Percentiles rank a stretch among this genome's conserved stretches.
Evolutionary conservation across 345 rosid species (phyloP).

Genomic region (Bruguiera gymnorhiza): DNA sequence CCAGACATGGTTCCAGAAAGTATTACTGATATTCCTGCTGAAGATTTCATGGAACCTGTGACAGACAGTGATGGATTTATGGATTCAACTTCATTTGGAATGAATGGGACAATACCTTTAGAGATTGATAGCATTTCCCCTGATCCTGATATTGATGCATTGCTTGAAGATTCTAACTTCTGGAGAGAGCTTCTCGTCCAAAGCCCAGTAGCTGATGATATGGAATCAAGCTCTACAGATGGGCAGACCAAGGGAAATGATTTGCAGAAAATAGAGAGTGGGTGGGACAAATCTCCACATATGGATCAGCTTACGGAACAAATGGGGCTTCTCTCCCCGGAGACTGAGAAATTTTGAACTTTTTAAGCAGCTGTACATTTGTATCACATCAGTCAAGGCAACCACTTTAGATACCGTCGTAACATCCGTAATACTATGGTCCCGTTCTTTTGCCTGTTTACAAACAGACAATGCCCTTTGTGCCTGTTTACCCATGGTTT

Average conservation of each 20-base stretch:
- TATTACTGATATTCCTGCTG: constrained; percentile 36
- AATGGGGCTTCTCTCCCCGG: constrained; percentile 77
- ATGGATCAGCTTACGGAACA: constrained; percentile 78
- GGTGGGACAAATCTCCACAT: constrained; percentile 47
- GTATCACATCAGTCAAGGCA: constrained; percentile 8
- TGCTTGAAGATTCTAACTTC: constrained; percentile 48
- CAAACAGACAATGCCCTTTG: constrained; percentile 13
- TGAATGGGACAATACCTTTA: constrained; percentile 40
- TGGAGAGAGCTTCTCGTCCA: constrained; percentile 53
- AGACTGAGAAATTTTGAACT: constrained; percentile 32
- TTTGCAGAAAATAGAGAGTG: constrained; percentile 35
- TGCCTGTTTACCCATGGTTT: constrained; percentile 7
- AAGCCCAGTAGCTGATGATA: constrained; percentile 59
- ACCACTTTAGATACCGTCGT: constrained; percentile 4
- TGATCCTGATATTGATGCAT: constrained; percentile 65
- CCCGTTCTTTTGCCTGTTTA: constrained; percentile 12
- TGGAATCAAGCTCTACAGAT: constrained; percentile 49
- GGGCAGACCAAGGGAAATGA: constrained; percentile 28
- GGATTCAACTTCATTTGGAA: constrained; percentile 44
- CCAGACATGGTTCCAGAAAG: constrained; percentile 49
- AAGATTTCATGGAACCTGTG: constrained; percentile 39
- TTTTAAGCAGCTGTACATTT: constrained; percentile 10
- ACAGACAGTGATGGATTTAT: constrained; percentile 40
- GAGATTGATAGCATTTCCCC: constrained; percentile 52
- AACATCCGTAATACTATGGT: background rate